Evolutionary conservation across 2,329 filamentous ascomycete species (phyloP).

Genomic region (Rhinocladiella similis): DNA sequence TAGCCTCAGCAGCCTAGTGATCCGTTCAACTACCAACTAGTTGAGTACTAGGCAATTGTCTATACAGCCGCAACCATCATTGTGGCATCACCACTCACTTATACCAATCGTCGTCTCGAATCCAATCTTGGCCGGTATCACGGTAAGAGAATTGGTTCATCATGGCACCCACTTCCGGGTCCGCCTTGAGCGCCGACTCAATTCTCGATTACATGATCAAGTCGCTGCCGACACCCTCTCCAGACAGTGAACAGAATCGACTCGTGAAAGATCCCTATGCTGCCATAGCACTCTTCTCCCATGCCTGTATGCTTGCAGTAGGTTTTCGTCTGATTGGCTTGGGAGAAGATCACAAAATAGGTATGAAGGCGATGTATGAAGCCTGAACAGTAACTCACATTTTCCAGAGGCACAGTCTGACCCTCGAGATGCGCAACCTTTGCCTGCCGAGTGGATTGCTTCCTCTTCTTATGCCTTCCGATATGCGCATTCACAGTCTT

Average conservation of each 20-base stretch:
- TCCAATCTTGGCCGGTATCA: background rate
- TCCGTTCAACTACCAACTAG: background rate
- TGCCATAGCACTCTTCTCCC: constrained; percentile 77
- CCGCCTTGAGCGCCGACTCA: constrained; percentile 25
- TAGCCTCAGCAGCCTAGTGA: no score
- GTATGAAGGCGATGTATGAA: constrained; percentile 46
- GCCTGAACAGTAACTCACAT: constrained; percentile 33
- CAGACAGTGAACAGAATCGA: constrained; percentile 14
- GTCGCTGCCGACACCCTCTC: constrained; percentile 29
- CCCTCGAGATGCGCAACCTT: constrained; percentile 56
- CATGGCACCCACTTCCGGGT: constrained; percentile 24
- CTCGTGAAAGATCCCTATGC: constrained; percentile 62
- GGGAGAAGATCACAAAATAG: constrained; percentile 75
- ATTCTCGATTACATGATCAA: constrained; percentile 31
- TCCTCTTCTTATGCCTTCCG: constrained; percentile 74
- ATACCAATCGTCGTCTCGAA: background rate
- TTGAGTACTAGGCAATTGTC: background rate
- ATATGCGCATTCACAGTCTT: constrained; percentile 82
- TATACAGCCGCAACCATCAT: no score
- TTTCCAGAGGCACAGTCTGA: constrained; percentile 55
- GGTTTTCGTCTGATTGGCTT: constrained; percentile 81
- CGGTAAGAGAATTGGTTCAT: background rate
- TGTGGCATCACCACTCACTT: background rate
- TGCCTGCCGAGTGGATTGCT: constrained; percentile 80
- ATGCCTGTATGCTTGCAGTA: constrained; percentile 78